Conservation (phyloP, 345 rosid species). For the Noccaea caerulescens region DNA sequence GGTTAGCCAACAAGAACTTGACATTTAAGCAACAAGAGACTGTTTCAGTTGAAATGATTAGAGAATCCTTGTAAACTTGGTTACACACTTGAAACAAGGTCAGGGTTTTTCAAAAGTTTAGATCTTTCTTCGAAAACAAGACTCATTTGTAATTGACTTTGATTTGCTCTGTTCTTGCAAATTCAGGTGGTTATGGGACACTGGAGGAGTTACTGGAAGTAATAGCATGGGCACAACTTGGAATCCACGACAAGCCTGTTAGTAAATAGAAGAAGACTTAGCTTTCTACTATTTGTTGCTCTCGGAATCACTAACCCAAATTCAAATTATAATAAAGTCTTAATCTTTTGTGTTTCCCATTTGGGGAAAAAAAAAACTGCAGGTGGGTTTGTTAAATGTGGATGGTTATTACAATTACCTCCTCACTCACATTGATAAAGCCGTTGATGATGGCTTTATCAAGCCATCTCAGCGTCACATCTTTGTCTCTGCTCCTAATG, state of each 20-base stretch:
- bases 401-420: constrained; percentile 91
- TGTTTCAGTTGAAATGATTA: background rate
- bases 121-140: constrained; percentile 25
- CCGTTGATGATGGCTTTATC: constrained; percentile 97
- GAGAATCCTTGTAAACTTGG: background rate
- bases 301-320: constrained; percentile 19
- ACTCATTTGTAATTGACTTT: background rate
- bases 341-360: constrained; percentile 22
- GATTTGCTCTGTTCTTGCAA: constrained; percentile 23
- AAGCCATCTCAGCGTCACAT: constrained; percentile 83
- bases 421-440: constrained; percentile 88
- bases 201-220: constrained; percentile 87
- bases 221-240: constrained; percentile 94
- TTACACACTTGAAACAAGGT: constrained; percentile 17
- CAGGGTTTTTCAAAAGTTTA: constrained; percentile 2
- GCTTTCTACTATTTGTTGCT: constrained; percentile 26
- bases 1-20: background rate
- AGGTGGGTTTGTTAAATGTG: constrained; percentile 97
- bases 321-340: constrained; percentile 17
- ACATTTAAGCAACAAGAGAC: background rate
- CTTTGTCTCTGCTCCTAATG: constrained; percentile 90
- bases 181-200: constrained; percentile 92
- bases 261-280: constrained; percentile 27
- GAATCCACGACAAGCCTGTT: constrained; percentile 96
- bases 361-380: constrained; percentile 25